Evolutionary conservation across 2,329 filamentous ascomycete genomes (phyloP).

Genomic region (Eutypa lata): DNA sequence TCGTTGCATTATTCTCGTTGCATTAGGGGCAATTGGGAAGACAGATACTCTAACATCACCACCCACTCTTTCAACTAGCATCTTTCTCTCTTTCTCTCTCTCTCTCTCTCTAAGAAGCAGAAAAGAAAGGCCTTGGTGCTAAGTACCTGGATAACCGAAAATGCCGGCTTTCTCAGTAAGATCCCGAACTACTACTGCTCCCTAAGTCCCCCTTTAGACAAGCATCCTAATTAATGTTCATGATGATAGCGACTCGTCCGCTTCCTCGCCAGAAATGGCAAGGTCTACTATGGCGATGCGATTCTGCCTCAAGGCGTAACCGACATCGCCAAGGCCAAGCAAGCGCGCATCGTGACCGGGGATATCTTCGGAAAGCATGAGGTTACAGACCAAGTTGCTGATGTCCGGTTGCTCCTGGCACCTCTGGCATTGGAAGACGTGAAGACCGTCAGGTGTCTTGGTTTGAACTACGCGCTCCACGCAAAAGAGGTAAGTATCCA

Average conservation of each 20-base stretch:
- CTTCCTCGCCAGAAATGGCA: slow-evolving; percentile 69
- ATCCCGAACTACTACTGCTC: neutral
- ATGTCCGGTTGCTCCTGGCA: slow-evolving; percentile 55
- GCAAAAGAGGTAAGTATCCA: slow-evolving; percentile 61
- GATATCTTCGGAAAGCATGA: slow-evolving; percentile 63
- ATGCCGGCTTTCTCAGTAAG: slow-evolving; percentile 48
- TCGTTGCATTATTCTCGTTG: no score
- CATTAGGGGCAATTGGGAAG: no score
- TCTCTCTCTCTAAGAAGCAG: no score
- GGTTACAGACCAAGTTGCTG: slow-evolving; percentile 60
- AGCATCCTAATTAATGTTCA: slow-evolving; percentile 1
- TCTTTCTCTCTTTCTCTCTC: no score
- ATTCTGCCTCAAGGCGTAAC: slow-evolving; percentile 59
- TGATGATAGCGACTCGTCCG: slow-evolving; percentile 62
- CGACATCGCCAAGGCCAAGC: slow-evolving; percentile 58
- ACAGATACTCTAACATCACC: no score
- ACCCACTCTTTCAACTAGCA: no score
- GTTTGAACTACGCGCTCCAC: slow-evolving; percentile 70
- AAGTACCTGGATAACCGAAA: neutral
- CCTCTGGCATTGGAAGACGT: slow-evolving; percentile 63
- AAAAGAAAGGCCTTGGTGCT: no score
- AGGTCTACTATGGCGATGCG: slow-evolving; percentile 71
- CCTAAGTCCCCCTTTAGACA: neutral
- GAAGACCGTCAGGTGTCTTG: slow-evolving; percentile 65
- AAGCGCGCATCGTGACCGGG: slow-evolving; percentile 61